These are phyloP conservation scores for Singerocomus inundabilis DNA, from an alignment of 1,284 basidiomycete genomes.

Conservation along the genomic window DNA sequence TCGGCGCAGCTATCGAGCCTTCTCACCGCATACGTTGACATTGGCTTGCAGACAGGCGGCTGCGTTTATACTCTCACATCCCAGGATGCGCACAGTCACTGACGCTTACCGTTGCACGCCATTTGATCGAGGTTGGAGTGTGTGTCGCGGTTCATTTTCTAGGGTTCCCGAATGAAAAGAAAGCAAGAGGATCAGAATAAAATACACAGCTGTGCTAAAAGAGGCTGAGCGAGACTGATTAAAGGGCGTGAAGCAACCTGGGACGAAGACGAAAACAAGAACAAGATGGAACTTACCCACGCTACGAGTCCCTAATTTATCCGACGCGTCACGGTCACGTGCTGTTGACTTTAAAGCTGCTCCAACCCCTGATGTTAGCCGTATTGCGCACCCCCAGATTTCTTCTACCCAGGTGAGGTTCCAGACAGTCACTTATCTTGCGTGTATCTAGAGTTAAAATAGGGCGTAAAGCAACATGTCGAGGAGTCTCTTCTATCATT, in stretches of 20 bases:
- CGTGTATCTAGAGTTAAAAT: background rate
- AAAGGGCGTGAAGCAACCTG: slow-evolving; percentile 21
- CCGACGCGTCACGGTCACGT: slow-evolving; percentile 35
- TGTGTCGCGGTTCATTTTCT: slow-evolving; percentile 32
- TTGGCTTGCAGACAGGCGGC: slow-evolving; percentile 6
- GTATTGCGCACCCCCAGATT: slow-evolving; percentile 8
- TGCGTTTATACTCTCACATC: background rate
- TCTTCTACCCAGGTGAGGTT: slow-evolving; percentile 9
- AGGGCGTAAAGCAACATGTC: slow-evolving; percentile 23
- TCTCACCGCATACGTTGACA: slow-evolving; percentile 15
- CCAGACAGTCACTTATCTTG: slow-evolving; percentile 4
- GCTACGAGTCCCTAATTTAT: slow-evolving; percentile 27
- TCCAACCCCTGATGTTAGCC: background rate
- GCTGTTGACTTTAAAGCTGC: slow-evolving; percentile 23
- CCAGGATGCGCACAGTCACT: background rate
- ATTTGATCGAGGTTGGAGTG: slow-evolving; percentile 10
- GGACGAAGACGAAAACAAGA: slow-evolving; percentile 21
- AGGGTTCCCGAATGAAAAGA: background rate
- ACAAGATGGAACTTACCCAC: slow-evolving; percentile 17
- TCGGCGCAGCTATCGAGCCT: background rate
- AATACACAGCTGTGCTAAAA: slow-evolving; percentile 1
- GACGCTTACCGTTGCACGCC: slow-evolving; percentile 17
- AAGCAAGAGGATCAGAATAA: slow-evolving; percentile 3
- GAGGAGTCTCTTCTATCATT: slow-evolving; percentile 29
- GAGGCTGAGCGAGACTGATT: slow-evolving; percentile 12